phyloP scores from a whole-genome alignment of 2,329 filamentous ascomycete genomes.

The Phialemonium atrogriseum region DNA sequence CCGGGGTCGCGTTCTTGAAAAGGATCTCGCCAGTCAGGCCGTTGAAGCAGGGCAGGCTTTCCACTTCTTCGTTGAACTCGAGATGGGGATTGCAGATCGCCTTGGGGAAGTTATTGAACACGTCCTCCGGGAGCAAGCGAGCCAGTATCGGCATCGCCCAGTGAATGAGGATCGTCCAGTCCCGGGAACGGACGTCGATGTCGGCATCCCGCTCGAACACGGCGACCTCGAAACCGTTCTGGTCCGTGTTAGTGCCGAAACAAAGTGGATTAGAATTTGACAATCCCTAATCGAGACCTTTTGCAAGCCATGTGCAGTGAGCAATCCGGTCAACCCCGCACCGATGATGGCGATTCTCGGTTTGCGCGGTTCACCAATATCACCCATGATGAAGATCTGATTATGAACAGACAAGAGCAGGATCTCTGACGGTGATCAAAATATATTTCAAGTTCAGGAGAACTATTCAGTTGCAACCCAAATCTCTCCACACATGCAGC shows the following conservation, averaged over 20 bases:
- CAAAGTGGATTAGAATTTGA: background rate
- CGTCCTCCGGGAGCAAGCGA: constrained; percentile 22
- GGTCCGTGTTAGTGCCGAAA: constrained; percentile 3
- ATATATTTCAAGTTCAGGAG: no score
- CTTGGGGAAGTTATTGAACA: constrained; percentile 18
- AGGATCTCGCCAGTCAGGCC: constrained; percentile 26
- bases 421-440: no score
- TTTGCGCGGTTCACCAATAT: no score
- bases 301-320: constrained; percentile 26
- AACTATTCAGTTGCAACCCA: no score
- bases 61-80: constrained; percentile 19
- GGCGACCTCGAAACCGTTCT: constrained; percentile 23
- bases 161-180: constrained; percentile 31
- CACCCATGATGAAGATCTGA: no score
- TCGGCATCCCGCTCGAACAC: constrained; percentile 23
- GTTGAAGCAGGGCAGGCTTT: constrained; percentile 23
- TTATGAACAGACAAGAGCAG: no score
- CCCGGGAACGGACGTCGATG: constrained; percentile 20
- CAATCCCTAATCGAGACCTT: constrained; percentile 15
- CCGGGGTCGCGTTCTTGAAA: constrained; percentile 23
- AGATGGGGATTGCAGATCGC: constrained; percentile 26
- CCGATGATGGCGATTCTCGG: constrained; percentile 25
- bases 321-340: constrained; percentile 27
- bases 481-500: no score
- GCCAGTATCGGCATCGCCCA: constrained; percentile 28